These are phyloP conservation scores for Scutellaria minor DNA, from an alignment of 257 asterid species.

Conservation along the genomic window DNA sequence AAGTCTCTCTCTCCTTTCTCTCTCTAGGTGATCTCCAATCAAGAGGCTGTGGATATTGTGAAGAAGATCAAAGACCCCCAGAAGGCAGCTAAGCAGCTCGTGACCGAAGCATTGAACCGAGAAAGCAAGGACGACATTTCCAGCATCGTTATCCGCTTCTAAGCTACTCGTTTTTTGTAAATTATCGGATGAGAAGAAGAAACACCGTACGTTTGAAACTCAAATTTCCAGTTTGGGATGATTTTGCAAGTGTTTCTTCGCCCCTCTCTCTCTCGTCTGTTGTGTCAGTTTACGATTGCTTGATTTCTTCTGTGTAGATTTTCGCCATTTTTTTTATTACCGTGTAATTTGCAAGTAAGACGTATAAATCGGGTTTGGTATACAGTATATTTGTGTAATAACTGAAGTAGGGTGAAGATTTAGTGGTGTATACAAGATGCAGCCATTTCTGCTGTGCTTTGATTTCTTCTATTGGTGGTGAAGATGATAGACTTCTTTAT, in stretches of 20 bases:
- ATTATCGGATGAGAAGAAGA: constrained; percentile 29
- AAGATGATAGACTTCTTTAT: constrained; percentile 19
- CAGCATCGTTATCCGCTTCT: constrained; percentile 81
- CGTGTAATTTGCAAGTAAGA: constrained; percentile 40
- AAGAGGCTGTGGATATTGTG: constrained; percentile 87
- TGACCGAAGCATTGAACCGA: constrained; percentile 68
- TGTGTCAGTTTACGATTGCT: constrained; percentile 47
- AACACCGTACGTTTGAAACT: constrained; percentile 30
- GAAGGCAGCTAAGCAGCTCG: constrained; percentile 87
- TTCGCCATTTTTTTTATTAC: constrained; percentile 39
- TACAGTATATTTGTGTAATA: constrained; percentile 40
- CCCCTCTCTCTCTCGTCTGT: background rate
- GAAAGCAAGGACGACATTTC: constrained; percentile 95
- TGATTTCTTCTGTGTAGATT: constrained; percentile 54
- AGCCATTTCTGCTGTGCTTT: background rate
- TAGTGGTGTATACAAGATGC: constrained; percentile 33
- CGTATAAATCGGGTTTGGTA: constrained; percentile 36
- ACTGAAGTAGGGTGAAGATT: constrained; percentile 30
- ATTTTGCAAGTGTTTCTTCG: background rate
- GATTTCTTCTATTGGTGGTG: constrained; percentile 15
- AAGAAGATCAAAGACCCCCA: constrained; percentile 76
- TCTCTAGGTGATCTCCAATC: constrained; percentile 83
- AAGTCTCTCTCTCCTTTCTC: background rate
- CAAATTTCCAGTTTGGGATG: constrained; percentile 14
- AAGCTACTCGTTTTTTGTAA: constrained; percentile 42